Base-by-base conservation (phyloP, 2,329 filamentous ascomycete genomes). In the Neophaeococcomyces mojaviensis region DNA sequence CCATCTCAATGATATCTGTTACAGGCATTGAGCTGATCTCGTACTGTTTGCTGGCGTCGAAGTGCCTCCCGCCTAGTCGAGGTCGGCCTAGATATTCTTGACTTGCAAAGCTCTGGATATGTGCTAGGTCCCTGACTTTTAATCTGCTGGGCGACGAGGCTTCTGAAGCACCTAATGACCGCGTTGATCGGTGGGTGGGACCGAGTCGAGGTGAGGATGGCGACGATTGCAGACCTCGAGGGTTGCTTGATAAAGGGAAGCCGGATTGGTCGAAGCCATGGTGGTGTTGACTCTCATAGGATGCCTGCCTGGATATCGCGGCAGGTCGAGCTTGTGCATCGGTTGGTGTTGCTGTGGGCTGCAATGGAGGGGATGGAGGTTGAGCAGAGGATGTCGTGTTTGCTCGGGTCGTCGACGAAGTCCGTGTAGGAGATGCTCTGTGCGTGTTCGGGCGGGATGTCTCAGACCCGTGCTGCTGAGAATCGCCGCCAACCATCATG, bases 21-120 rank as follows among this genome's bases (percentile, higher is more conserved):
- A 97, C 94, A 43, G 92, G 92, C 90, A 98, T 97, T 44, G 81
- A 86, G 68, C 89, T 96, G 58, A 98, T 96, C 66, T 97, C 92
- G 64, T 95, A 98, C 62, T 82, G 78, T 46, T 76, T 74, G 2
- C 71, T 69, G 18, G 68, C 60, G 49, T 79, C 76, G 44, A 73
- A 70, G 26, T 65, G 59, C 51, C 68, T 49, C 33, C 55, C 65
- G 32, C 67, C 66, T 37, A 65, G 60, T 33, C 68, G 75, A 63
- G 67, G 75, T 66, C 58, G 74, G 55, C 65, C 80, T 61, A 83
- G 72, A 49, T 82, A 70, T 54, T 95, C 87, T 53, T 90, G 84
- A 53, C 77, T 82, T 20, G 88, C 88, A 52, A 98, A 84, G 61
- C 79, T 88, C 62, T 92, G 86, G 51, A 98, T 90, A 61, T 98